Evolutionary conservation across 139 green algal species (phyloP), one percentile per base, ranked within the genome.

Genomic region (Eudorina sp.): DNA sequence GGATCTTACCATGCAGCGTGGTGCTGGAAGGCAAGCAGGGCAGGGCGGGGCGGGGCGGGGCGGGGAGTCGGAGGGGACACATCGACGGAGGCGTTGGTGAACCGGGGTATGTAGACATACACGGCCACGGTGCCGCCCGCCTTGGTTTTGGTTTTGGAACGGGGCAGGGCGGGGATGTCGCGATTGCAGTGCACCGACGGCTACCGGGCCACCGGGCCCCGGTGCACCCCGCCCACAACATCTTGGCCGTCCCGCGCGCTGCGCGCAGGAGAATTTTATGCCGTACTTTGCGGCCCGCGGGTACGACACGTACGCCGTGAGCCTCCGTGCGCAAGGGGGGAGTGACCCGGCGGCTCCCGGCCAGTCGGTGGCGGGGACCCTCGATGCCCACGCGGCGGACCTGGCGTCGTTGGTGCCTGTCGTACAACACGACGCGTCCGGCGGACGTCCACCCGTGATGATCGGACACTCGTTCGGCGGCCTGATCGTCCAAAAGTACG

Each of bases 11-110:
- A 99, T 64, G 96, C 93, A 41, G 97, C 96, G 4, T 99, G 97
- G 97, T 99, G 97, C 90, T 99, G 93, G 91, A 66, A 93, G 86
- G 94, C n/a, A n/a, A n/a, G n/a, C n/a, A n/a, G n/a, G n/a, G n/a
- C n/a, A n/a, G n/a, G n/a, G n/a, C n/a, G n/a, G n/a, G n/a, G n/a
- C n/a, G n/a, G n/a, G n/a, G n/a, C n/a, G n/a, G n/a, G n/a, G n/a
- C n/a, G n/a, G n/a, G n/a, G n/a, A n/a, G n/a, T n/a, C n/a, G n/a
- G n/a, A n/a, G n/a, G n/a, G n/a, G n/a, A n/a, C n/a, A n/a, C n/a
- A n/a, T n/a, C n/a, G n/a, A n/a, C n/a, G n/a, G n/a, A n/a, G n/a
- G n/a, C n/a, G n/a, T n/a, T n/a, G n/a, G n/a, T n/a, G n/a, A n/a
- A n/a, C n/a, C n/a, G n/a, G n/a, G n/a, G n/a, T n/a, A n/a, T n/a